phyloP scores from a whole-genome alignment of 116 monocot genomes.

The Papilionanthe hybrid region DNA sequence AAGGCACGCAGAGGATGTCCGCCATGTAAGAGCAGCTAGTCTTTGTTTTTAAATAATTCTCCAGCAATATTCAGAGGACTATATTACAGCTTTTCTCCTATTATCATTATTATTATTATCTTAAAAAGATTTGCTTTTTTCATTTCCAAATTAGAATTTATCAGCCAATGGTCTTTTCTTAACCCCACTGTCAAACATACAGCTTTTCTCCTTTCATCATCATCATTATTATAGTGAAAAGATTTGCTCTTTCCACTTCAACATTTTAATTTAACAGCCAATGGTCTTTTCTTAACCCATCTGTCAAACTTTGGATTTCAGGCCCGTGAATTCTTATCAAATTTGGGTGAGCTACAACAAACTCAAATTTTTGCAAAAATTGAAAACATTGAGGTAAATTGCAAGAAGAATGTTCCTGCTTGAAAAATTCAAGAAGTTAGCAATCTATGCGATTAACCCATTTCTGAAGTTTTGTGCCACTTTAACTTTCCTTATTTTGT shows the following conservation, averaged over 20 bases:
- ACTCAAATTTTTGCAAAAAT: conserved; percentile 99
- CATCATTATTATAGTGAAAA: background rate
- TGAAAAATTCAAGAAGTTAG: background rate
- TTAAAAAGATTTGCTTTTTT: background rate
- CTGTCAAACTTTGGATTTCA: conserved; percentile 16
- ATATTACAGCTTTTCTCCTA: background rate
- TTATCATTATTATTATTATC: background rate
- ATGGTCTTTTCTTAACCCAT: background rate
- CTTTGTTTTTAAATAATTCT: background rate
- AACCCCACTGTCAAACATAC: background rate
- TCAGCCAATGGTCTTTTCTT: background rate
- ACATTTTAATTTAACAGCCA: background rate
- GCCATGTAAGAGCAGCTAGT: conserved; percentile 45
- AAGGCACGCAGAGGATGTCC: conserved; percentile 97
- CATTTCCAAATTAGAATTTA: background rate
- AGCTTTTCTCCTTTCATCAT: too few species aligned
- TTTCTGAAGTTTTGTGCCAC: background rate
- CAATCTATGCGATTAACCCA: background rate
- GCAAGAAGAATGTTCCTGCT: conserved; percentile 1
- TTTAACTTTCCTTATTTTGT: conserved; percentile 7
- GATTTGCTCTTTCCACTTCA: background rate
- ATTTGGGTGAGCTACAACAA: conserved; percentile 83
- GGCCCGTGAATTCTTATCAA: conserved; percentile 90
- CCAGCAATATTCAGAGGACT: background rate
- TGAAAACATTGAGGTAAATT: conserved; percentile 82